Base-by-base conservation (phyloP, 1,284 basidiomycete species). In the Apiotrichum laibachii region DNA sequence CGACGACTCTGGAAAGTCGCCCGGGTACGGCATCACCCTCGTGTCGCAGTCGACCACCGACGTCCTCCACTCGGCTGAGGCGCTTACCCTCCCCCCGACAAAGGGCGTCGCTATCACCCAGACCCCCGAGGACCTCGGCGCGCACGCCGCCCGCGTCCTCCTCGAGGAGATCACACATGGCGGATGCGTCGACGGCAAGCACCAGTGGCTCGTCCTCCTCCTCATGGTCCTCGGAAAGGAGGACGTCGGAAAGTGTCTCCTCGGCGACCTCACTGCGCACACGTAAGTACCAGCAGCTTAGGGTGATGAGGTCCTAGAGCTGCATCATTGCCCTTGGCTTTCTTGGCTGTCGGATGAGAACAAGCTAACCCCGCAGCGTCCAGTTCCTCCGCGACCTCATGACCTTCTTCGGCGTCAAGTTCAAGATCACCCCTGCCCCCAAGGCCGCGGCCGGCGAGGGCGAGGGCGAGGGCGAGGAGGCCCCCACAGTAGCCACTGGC, bases 181-280 rank as follows among this genome's bases (percentile, higher is more conserved):
- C 0, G 95, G 96, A 1, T 98, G 95, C 71, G 85, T 98, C 5
- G 96, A 99, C 77, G 82, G 87, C 53, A 85, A 87, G 61, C 92
- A 96, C 76, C 96, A 99, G 77, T 85, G 84, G 53, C 79, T 98
- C n/a, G 87, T 92, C 0, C 80, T 97, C 31, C 77, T 95, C 26
- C 83, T 95, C 81, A 95, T 99, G 91, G 88, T 91, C 1, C 81
- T 98, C 11, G 93, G 95, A 9, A 94, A 92, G 62, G 93, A 98
- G 75, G 96, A 99, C 72, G 92, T 99, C 1, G 90, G 92, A 1
- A 85, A 88, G 63, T 92, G 90, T 78, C 82, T 86, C 56, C 88
- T 99, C 84, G 86, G 89, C 10, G 84, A 87, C 63, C 86, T 93
- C 9, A 92, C 89, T 5, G 76, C 84, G 18, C 83, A 89, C 75